Conservation (phyloP, 2,329 filamentous ascomycete genomes). For the Sarocladium brachiariae region DNA sequence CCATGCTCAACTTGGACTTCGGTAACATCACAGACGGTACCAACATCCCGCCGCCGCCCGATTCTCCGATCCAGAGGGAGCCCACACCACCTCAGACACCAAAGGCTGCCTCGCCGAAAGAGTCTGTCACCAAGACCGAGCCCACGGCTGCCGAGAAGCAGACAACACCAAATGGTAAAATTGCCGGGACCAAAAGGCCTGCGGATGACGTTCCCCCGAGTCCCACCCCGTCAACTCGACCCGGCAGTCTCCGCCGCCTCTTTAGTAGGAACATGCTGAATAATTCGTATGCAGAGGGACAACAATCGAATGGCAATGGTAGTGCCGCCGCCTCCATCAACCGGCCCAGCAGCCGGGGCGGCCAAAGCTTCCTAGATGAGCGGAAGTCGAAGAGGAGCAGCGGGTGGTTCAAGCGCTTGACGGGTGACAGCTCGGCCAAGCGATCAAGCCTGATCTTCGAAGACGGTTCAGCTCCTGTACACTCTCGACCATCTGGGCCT, state of each 20-base stretch:
- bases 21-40: slow-evolving; percentile 54
- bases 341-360: slow-evolving; percentile 45
- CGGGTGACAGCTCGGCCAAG: slow-evolving; percentile 28
- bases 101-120: background rate
- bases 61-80: slow-evolving; percentile 45
- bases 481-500: slow-evolving; percentile 30
- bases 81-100: slow-evolving; percentile 31
- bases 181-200: slow-evolving; percentile 40
- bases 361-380: slow-evolving; percentile 41
- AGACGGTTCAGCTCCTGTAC: slow-evolving; percentile 17
- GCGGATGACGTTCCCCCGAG: slow-evolving; percentile 46
- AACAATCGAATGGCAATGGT: slow-evolving; percentile 32
- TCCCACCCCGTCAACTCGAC: slow-evolving; percentile 42
- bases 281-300: slow-evolving; percentile 41
- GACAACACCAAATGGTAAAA: slow-evolving; percentile 33
- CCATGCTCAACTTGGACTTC: slow-evolving; percentile 52
- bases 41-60: slow-evolving; percentile 51
- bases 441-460: slow-evolving; percentile 38
- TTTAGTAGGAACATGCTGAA: slow-evolving; percentile 51
- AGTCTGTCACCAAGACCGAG: slow-evolving; percentile 11
- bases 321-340: slow-evolving; percentile 19
- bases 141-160: slow-evolving; percentile 8
- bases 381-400: slow-evolving; percentile 49
- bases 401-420: slow-evolving; percentile 52
- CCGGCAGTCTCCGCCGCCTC: slow-evolving; percentile 50